Conservation (phyloP, 306 rosid species). For the Prosopis cineraria region DNA sequence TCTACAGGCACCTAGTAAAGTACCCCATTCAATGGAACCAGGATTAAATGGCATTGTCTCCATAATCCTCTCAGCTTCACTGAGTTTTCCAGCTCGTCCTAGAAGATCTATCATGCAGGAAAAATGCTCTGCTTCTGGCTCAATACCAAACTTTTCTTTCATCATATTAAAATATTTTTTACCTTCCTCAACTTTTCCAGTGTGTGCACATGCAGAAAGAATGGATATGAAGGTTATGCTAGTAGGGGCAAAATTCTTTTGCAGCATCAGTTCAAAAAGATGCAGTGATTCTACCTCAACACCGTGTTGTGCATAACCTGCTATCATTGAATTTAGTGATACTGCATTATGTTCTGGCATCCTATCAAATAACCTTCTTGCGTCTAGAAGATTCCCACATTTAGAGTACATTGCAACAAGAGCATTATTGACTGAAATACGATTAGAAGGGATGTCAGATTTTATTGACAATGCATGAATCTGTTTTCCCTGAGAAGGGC, state of each 20-base stretch:
- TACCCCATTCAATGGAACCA: conserved; percentile 72
- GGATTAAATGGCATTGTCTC: conserved; percentile 77
- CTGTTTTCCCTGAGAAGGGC: conserved; percentile 75
- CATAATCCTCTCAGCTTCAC: conserved; percentile 71
- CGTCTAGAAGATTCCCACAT: conserved; percentile 77
- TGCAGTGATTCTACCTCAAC: conserved; percentile 56
- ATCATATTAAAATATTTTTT: conserved; percentile 68
- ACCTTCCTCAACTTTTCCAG: conserved; percentile 80
- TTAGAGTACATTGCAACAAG: conserved; percentile 82
- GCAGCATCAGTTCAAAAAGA: conserved; percentile 75
- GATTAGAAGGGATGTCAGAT: conserved; percentile 67
- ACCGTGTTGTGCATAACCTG: conserved; percentile 83
- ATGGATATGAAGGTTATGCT: conserved; percentile 70
- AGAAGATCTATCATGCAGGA: conserved; percentile 88
- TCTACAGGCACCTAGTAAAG: conserved; percentile 83
- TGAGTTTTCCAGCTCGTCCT: conserved; percentile 75
- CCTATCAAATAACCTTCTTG: conserved; percentile 65
- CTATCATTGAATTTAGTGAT: conserved; percentile 74
- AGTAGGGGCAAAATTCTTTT: conserved; percentile 53
- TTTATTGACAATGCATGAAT: conserved; percentile 73
- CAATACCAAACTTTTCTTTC: conserved; percentile 67
- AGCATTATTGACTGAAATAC: conserved; percentile 75
- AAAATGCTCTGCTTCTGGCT: conserved; percentile 74
- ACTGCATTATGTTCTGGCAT: conserved; percentile 71
- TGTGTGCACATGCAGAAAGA: conserved; percentile 79